Percentiles rank a stretch among this genome's conserved stretches.
Conservation (phyloP, 805 yeast species). For the Metschnikowia hibisci region DNA sequence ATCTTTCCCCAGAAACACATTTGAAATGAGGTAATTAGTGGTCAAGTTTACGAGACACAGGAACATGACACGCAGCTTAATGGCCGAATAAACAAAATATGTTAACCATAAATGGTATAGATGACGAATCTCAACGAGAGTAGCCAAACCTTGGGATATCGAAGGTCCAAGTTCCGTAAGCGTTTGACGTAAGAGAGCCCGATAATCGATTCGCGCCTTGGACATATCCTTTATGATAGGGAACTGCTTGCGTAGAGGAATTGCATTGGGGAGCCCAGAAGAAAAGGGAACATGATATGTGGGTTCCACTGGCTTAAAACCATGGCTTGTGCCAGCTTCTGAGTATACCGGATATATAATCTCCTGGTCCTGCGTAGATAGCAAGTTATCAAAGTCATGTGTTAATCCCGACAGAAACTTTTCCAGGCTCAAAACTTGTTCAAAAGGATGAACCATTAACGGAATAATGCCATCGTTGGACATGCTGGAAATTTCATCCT, state of each 20-base stretch:
- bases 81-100: conserved; percentile 27
- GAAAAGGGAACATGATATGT: not conserved
- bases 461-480: not conserved
- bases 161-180: conserved; percentile 15
- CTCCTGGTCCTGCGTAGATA: conserved; percentile 24
- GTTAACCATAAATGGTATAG: conserved; percentile 33
- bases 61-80: conserved; percentile 26
- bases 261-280: conserved; percentile 10
- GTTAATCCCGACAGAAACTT: conserved; percentile 9
- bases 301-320: not conserved
- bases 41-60: conserved; percentile 37
- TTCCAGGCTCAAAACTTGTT: not conserved
- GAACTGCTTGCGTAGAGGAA: conserved; percentile 1
- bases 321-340: not conserved
- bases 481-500: not conserved
- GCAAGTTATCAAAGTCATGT: conserved; percentile 34
- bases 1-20: conserved; percentile 19
- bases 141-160: conserved; percentile 25
- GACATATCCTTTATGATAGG: not conserved
- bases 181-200: conserved; percentile 1
- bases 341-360: conserved; percentile 39
- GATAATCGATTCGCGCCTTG: conserved; percentile 2
- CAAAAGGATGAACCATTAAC: not conserved
- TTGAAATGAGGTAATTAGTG: conserved; percentile 36
- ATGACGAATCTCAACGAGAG: conserved; percentile 25